These are phyloP conservation scores for Yamadazyma sp. DNA, from an alignment of 805 yeast genomes.

Conservation along the genomic window DNA sequence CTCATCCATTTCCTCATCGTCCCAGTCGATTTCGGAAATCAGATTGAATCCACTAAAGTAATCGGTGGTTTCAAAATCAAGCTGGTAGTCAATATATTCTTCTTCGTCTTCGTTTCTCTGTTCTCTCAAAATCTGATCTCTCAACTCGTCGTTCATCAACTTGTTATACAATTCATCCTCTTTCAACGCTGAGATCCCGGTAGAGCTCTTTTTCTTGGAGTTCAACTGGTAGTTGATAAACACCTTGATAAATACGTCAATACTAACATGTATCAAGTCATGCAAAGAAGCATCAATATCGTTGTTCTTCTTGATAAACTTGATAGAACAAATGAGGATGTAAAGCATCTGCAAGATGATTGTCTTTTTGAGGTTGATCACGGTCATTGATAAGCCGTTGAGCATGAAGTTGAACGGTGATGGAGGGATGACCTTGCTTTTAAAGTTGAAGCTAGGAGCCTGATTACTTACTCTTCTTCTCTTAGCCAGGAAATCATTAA, in stretches of 20 bases:
- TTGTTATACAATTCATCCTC: conserved; percentile 40
- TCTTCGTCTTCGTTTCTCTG: conserved; percentile 32
- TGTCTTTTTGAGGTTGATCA: conserved; percentile 43
- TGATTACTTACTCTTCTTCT: conserved; percentile 24
- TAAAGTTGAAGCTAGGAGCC: conserved; percentile 11
- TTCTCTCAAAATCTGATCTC: conserved; percentile 36
- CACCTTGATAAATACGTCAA: conserved; percentile 34
- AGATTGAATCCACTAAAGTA: conserved; percentile 15
- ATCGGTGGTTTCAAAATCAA: conserved; percentile 22
- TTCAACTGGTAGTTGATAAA: conserved; percentile 40
- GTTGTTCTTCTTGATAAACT: conserved; percentile 27
- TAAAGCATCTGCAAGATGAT: conserved; percentile 44
- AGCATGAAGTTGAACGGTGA: conserved; percentile 43
- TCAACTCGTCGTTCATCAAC: conserved; percentile 39
- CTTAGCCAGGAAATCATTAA: conserved; percentile 43
- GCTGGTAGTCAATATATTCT: conserved; percentile 22
- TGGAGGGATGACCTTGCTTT: conserved; percentile 29
- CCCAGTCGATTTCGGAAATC: conserved; percentile 42
- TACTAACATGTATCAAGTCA: conserved; percentile 24
- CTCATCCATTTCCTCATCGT: conserved; percentile 48
- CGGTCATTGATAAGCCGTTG: conserved; percentile 43
- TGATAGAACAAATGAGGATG: conserved; percentile 40
- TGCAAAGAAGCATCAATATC: conserved; percentile 14
- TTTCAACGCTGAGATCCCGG: conserved; percentile 20
- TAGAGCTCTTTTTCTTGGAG: conserved; percentile 15